These are phyloP conservation scores for Termitomyces sp. DNA, from an alignment of 768 basidiomycete genomes.

Conservation along the genomic window DNA sequence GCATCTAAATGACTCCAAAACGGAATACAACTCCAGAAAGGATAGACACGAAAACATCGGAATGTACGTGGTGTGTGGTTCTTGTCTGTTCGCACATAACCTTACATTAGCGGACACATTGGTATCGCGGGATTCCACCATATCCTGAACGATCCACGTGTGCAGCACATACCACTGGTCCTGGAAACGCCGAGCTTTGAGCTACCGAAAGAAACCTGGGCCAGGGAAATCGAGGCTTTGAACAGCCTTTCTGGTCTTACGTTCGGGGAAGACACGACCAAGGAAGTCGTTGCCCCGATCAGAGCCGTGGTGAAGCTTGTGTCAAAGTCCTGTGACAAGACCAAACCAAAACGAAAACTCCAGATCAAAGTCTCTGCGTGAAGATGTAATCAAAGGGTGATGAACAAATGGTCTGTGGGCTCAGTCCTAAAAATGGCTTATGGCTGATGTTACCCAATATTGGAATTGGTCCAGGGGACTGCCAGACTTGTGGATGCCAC, in stretches of 20 bases:
- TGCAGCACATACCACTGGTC: conserved; percentile 68
- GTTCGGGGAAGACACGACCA: conserved; percentile 18
- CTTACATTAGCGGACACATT: conserved; percentile 53
- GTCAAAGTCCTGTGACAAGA: not conserved
- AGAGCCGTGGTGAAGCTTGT: not conserved
- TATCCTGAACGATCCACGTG: conserved; percentile 63
- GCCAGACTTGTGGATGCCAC: not conserved
- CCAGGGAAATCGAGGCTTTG: conserved; percentile 38
- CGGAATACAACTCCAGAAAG: conserved; percentile 52
- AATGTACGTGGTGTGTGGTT: conserved; percentile 40
- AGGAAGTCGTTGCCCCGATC: conserved; percentile 11
- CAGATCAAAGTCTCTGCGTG: not conserved
- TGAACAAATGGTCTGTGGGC: not conserved
- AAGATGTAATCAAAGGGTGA: not conserved
- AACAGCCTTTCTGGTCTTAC: conserved; percentile 2
- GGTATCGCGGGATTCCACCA: conserved; percentile 56
- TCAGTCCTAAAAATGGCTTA: not conserved
- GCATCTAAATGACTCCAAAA: conserved; percentile 85
- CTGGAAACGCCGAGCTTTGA: conserved; percentile 79
- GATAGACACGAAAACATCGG: conserved; percentile 87
- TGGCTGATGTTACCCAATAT: not conserved
- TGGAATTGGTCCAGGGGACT: not conserved
- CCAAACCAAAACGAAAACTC: not conserved
- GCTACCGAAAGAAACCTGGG: conserved; percentile 55
- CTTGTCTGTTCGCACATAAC: not conserved